Base-by-base conservation (phyloP, 1,284 basidiomycete genomes). In the Irpex lacteus region DNA sequence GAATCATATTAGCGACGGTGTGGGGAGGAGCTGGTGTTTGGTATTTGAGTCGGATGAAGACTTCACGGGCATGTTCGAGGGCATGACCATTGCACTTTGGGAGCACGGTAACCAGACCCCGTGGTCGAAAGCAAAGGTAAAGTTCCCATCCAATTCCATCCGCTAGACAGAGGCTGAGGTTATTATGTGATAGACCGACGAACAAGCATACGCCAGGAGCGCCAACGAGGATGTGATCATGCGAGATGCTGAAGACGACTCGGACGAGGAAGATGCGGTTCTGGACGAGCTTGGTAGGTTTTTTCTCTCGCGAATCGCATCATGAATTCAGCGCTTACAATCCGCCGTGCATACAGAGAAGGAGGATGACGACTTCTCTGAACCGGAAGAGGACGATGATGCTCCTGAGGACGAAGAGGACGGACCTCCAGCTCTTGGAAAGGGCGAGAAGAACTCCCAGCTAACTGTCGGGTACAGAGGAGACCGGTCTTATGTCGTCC, bases 391-490 rank as follows among this genome's bases (percentile, higher is more conserved):
- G 38, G 85, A 84, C 2, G 86, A 85, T n/a, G 82, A 85, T 32
- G 63, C 50, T 6, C 62, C 63, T 11, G 84, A 86, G 13, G 86
- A 85, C 3, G 82, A 85, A 19, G 84, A 86, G 21, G 82, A 84
- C 36, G 72, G 76, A 32, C 75, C 76, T 9, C 75, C 78, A 26
- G 77, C 79, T 40, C 78, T 79, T 68, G 74, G 75, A 18, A 78
- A 81, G 34, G 85, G 87, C 47, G 92, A 92, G 67, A 81, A 80
- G 59, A 98, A 99, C 77, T 93, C 94, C 40, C 92, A 96, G 70
- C 85, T 99, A 38, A 94, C 94, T 2, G 91, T 99, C 54, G 98
- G 98, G 4, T 97, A 98, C 84, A 97, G 95, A 78, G 94, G 96
- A 68, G 95, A 98, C 73, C 85, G 95, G 47, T 96, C 97, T 9